Evolutionary conservation across 2,329 filamentous ascomycete genomes (phyloP).

Genomic region (Colletotrichum magnum): DNA sequence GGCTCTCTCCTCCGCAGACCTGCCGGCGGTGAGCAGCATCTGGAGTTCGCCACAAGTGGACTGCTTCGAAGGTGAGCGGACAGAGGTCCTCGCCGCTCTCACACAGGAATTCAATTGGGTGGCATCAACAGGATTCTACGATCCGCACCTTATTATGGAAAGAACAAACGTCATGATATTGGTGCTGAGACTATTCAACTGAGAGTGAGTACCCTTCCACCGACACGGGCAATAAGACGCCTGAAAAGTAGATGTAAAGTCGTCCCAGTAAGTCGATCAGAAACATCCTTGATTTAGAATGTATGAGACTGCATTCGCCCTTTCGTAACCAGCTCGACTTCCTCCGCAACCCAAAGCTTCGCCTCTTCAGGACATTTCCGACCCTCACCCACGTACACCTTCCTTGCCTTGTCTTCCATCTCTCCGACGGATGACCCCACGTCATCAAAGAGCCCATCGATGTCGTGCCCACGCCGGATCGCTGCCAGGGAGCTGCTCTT

Average conservation of each 20-base stretch:
- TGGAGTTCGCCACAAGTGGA: conserved; percentile 36
- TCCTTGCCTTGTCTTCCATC: conserved; percentile 29
- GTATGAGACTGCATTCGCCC: background rate
- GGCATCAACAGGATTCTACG: too few species aligned
- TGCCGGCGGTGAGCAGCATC: conserved; percentile 40
- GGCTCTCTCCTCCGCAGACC: too few species aligned
- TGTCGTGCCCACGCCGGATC: conserved; percentile 3
- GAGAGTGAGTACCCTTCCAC: too few species aligned
- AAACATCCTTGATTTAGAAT: background rate
- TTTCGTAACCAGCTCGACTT: background rate
- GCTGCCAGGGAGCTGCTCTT: conserved; percentile 30
- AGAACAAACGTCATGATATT: too few species aligned
- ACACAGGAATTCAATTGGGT: too few species aligned
- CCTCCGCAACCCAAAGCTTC: background rate
- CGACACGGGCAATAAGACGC: too few species aligned
- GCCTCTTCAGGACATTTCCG: background rate
- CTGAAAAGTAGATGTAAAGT: too few species aligned
- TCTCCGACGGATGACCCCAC: conserved; percentile 22
- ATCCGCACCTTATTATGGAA: too few species aligned
- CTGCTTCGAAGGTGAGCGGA: too few species aligned
- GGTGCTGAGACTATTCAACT: too few species aligned
- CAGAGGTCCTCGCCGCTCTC: too few species aligned
- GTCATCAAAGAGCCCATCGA: background rate
- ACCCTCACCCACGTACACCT: background rate
- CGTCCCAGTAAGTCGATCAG: too few species aligned